These are phyloP conservation scores for Phaeosphaeriaceae sp. DNA, from an alignment of 2,329 filamentous ascomycete species.

Conservation along the genomic window DNA sequence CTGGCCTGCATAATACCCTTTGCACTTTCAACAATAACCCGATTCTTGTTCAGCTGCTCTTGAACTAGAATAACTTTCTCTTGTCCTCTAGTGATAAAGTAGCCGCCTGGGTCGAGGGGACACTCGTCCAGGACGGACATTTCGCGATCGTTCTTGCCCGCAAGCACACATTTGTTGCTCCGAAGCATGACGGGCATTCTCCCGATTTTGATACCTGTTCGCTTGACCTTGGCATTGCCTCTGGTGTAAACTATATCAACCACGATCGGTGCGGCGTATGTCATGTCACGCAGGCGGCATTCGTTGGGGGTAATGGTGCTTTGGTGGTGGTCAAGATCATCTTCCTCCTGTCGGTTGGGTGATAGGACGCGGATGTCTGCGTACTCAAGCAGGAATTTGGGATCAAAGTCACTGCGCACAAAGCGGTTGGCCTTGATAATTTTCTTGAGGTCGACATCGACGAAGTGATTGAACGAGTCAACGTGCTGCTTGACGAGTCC, in stretches of 20 bases:
- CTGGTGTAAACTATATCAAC: conserved; percentile 91
- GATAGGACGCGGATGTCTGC: conserved; percentile 86
- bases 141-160: conserved; percentile 80
- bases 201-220: conserved; percentile 78
- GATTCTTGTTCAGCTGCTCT: conserved; percentile 98
- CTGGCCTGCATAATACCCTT: conserved; percentile 95
- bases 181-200: conserved; percentile 96
- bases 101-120: conserved; percentile 92
- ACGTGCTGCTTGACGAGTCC: conserved; percentile 96
- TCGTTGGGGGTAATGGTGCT: conserved; percentile 86
- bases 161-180: conserved; percentile 89
- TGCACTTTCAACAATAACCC: conserved; percentile 96
- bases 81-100: conserved; percentile 96
- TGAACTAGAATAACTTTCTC: conserved; percentile 99
- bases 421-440: conserved; percentile 91
- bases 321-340: conserved; percentile 60
- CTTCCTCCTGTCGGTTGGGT: conserved; percentile 79
- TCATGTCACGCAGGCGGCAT: conserved; percentile 94
- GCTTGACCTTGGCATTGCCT: conserved; percentile 76
- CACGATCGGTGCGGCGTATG: conserved; percentile 93
- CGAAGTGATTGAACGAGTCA: conserved; percentile 98
- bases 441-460: conserved; percentile 95
- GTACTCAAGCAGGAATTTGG: conserved; percentile 88
- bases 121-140: conserved; percentile 96
- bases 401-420: conserved; percentile 90